These are phyloP conservation scores for Omphalotus guepiniiformis DNA, from an alignment of 768 basidiomycete species.

Conservation along the genomic window DNA sequence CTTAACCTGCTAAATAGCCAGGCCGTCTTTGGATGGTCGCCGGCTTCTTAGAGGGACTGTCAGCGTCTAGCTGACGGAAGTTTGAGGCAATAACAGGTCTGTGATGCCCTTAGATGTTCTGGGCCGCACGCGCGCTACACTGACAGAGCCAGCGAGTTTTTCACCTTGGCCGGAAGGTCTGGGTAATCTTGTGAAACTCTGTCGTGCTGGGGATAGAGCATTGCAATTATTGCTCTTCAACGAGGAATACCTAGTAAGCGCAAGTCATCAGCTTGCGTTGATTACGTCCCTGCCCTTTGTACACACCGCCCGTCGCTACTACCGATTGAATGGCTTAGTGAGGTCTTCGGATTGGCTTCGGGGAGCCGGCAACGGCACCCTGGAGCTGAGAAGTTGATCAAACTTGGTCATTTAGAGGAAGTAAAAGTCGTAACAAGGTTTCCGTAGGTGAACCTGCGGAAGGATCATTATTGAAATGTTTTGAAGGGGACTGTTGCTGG, in stretches of 20 bases:
- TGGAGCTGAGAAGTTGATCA: constrained; percentile 54
- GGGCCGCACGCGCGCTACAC: constrained; percentile 86
- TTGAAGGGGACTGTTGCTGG: constrained; percentile 30
- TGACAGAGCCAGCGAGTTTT: constrained; percentile 85
- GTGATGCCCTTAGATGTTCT: constrained; percentile 90
- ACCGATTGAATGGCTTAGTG: constrained; percentile 90
- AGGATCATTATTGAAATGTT: constrained; percentile 60
- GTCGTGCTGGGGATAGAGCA: constrained; percentile 85
- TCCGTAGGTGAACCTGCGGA: constrained; percentile 81
- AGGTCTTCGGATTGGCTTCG: constrained; percentile 77
- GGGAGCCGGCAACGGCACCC: constrained; percentile 48
- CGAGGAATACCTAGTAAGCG: constrained; percentile 87
- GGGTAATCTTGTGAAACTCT: constrained; percentile 75
- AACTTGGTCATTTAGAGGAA: constrained; percentile 84
- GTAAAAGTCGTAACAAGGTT: constrained; percentile 82
- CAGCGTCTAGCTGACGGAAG: constrained; percentile 76
- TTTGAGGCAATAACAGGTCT: constrained; percentile 91
- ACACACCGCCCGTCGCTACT: constrained; percentile 89
- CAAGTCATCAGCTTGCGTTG: constrained; percentile 86
- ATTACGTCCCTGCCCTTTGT: constrained; percentile 91
- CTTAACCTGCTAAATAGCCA: constrained; percentile 91
- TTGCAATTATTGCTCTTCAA: constrained; percentile 92
- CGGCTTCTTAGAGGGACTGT: constrained; percentile 86
- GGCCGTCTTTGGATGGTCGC: constrained; percentile 69
- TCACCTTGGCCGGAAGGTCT: constrained; percentile 71